Percentiles rank a stretch among this genome's conserved stretches.
Conservation (phyloP, 2,329 filamentous ascomycete genomes). For the Nigrograna mackinnonii region DNA sequence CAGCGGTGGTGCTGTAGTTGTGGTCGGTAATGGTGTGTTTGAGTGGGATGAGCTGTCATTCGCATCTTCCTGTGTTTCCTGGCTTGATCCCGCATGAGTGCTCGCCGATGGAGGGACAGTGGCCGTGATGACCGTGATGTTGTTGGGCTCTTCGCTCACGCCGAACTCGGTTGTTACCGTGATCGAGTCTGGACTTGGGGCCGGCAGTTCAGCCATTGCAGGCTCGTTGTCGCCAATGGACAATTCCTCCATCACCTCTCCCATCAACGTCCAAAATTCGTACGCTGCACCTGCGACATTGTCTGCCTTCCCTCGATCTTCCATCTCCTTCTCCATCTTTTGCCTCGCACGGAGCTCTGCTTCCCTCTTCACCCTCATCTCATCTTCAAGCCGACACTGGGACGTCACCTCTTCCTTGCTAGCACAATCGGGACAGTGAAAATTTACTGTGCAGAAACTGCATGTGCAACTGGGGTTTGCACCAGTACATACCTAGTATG, state of each 20-base stretch:
- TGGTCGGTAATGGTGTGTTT: not conserved
- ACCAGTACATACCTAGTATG: slow-evolving; percentile 31
- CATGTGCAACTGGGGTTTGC: slow-evolving; percentile 39
- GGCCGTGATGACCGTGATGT: slow-evolving; percentile 31
- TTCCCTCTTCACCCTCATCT: slow-evolving; percentile 33
- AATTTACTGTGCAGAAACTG: slow-evolving; percentile 42
- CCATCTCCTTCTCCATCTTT: slow-evolving; percentile 33
- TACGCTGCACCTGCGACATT: slow-evolving; percentile 37
- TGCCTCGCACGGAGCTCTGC: slow-evolving; percentile 31
- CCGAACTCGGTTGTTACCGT: slow-evolving; percentile 40
- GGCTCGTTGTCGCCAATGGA: slow-evolving; percentile 11
- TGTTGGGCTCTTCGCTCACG: slow-evolving; percentile 32
- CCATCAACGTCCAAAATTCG: slow-evolving; percentile 36
- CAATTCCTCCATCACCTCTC: slow-evolving; percentile 11
- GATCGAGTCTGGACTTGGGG: slow-evolving; percentile 35
- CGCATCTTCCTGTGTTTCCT: slow-evolving; percentile 14
- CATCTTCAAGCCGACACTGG: slow-evolving; percentile 41
- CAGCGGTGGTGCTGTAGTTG: not conserved
- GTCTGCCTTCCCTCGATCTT: slow-evolving; percentile 37
- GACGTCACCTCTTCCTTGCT: slow-evolving; percentile 34
- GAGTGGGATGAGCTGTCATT: not conserved
- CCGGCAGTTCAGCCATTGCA: slow-evolving; percentile 11
- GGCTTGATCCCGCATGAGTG: slow-evolving; percentile 6
- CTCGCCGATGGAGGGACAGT: slow-evolving; percentile 16
- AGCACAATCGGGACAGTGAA: slow-evolving; percentile 42